phyloP scores from a whole-genome alignment of 176 grass and related monocot genomes.

The Coix lacrymajobi region DNA sequence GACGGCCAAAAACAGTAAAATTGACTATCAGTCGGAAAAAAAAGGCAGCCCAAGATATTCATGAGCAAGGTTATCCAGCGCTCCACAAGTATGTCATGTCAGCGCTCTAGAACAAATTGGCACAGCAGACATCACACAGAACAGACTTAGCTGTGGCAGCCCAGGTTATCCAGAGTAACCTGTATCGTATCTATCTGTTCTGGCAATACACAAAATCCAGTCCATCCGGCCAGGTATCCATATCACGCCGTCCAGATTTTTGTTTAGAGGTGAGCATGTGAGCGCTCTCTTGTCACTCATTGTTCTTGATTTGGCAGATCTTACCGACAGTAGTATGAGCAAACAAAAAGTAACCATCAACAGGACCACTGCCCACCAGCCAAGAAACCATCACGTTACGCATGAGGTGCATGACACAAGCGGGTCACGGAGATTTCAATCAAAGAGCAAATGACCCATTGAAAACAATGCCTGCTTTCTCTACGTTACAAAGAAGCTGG shows the following conservation, averaged over 20 bases:
- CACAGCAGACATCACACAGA: not conserved
- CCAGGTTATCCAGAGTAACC: not conserved
- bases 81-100: not conserved
- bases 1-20: too few species aligned
- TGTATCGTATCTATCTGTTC: not conserved
- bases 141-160: not conserved
- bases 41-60: too few species aligned
- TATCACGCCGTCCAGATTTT: not conserved
- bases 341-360: not conserved
- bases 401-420: not conserved
- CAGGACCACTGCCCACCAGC: not conserved
- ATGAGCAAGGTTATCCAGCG: too few species aligned
- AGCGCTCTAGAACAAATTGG: not conserved
- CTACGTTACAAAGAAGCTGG: constrained; percentile 34
- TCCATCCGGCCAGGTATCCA: not conserved
- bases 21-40: too few species aligned
- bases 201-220: not conserved
- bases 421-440: not conserved
- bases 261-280: not conserved
- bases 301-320: constrained; percentile 2
- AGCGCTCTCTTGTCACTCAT: not conserved
- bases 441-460: constrained; percentile 2
- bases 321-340: not conserved
- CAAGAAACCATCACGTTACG: not conserved
- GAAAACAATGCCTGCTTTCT: constrained; percentile 18